These are phyloP conservation scores for Botrytis squamosa DNA, from an alignment of 2,329 filamentous ascomycete genomes.

Conservation along the genomic window DNA sequence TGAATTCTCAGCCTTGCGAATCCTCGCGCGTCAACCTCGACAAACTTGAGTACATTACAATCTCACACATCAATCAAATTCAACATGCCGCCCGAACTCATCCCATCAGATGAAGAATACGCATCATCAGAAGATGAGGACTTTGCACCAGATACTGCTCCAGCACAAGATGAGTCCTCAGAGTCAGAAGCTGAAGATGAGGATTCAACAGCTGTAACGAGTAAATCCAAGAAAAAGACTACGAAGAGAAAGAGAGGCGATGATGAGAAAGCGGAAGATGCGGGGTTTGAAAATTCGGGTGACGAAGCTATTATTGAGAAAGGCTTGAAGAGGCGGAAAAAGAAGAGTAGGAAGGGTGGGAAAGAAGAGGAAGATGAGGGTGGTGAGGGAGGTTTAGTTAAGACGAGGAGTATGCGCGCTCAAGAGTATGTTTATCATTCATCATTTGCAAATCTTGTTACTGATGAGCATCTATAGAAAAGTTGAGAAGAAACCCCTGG, in stretches of 20 bases:
- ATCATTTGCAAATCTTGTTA: neutral
- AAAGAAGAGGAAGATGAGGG: conserved; percentile 61
- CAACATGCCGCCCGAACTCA: conserved; percentile 36
- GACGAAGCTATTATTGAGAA: conserved; percentile 68
- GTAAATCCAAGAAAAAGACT: conserved; percentile 23
- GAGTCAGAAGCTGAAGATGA: conserved; percentile 48
- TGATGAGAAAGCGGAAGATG: conserved; percentile 44
- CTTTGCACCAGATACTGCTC: conserved; percentile 60
- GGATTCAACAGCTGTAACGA: conserved; percentile 28
- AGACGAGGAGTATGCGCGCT: conserved; percentile 69
- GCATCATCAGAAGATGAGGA: conserved; percentile 72
- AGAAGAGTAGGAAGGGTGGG: conserved; percentile 42
- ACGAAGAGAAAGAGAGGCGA: conserved; percentile 41
- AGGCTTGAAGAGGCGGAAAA: conserved; percentile 52
- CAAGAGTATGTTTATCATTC: conserved; percentile 51
- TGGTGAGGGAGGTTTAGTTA: conserved; percentile 64
- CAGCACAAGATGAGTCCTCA: conserved; percentile 48
- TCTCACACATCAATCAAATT: neutral
- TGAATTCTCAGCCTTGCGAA: conserved; percentile 16
- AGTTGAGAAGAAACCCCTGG: conserved; percentile 34
- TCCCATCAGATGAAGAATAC: conserved; percentile 51
- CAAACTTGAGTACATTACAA: neutral
- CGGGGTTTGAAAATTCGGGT: conserved; percentile 65
- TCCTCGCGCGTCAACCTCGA: conserved; percentile 3
- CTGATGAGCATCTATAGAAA: conserved; percentile 26